phyloP scores from a whole-genome alignment of 2,329 filamentous ascomycete species.

The Metarhizium anisopliae region DNA sequence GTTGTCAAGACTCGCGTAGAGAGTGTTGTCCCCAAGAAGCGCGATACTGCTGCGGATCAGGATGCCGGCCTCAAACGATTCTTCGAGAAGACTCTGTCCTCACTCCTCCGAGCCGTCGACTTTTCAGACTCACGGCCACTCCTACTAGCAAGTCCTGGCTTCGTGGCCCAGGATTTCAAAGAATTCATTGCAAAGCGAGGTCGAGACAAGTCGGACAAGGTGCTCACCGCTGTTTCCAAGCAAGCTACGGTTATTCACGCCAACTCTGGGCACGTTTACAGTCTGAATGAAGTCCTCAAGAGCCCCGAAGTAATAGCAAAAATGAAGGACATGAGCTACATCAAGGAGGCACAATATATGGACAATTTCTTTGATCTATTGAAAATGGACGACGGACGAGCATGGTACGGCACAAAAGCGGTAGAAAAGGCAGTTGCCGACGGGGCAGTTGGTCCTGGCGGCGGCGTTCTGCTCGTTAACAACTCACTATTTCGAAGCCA shows the following conservation, averaged over 20 bases:
- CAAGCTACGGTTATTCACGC: conserved; percentile 70
- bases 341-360: conserved; percentile 74
- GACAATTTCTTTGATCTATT: conserved; percentile 73
- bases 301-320: conserved; percentile 68
- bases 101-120: conserved; percentile 70
- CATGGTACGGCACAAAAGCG: conserved; percentile 81
- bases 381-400: conserved; percentile 75
- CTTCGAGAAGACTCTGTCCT: conserved; percentile 67
- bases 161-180: conserved; percentile 73
- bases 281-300: conserved; percentile 77
- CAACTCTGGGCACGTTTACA: conserved; percentile 78
- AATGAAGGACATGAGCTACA: conserved; percentile 81
- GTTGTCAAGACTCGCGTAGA: conserved; percentile 58
- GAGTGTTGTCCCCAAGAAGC: conserved; percentile 57
- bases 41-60: conserved; percentile 54
- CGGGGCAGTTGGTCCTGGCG: conserved; percentile 80
- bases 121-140: conserved; percentile 62
- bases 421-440: conserved; percentile 77
- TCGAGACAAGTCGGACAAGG: conserved; percentile 53
- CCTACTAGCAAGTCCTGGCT: conserved; percentile 82
- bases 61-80: conserved; percentile 64
- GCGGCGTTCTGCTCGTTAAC: conserved; percentile 76
- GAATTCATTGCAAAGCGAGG: conserved; percentile 60
- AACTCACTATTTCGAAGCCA: conserved; percentile 82
- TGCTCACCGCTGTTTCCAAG: conserved; percentile 52